These are phyloP conservation scores for Lindgomyces ingoldianus DNA, from an alignment of 495 filamentous ascomycete species.

Conservation along the genomic window DNA sequence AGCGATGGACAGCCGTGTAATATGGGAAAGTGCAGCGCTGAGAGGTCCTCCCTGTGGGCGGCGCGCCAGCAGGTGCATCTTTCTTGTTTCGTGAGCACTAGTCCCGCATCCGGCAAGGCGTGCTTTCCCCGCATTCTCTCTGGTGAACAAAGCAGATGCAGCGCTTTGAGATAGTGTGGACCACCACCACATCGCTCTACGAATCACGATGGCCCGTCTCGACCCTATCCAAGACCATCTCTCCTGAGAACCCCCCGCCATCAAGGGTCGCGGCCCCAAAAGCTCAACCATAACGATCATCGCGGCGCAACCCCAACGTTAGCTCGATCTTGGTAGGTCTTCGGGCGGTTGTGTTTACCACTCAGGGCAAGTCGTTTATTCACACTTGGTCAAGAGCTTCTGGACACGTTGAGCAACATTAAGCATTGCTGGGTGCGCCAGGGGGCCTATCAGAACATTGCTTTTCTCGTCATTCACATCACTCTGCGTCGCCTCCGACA, in stretches of 20 bases:
- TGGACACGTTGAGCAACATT: not conserved
- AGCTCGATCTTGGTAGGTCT: not conserved
- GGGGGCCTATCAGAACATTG: not conserved
- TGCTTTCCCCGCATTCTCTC: slow-evolving; percentile 30
- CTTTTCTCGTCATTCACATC: not conserved
- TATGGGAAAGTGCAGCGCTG: slow-evolving; percentile 18
- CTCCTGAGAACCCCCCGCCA: not conserved
- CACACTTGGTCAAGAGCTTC: not conserved
- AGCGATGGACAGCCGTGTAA: not conserved
- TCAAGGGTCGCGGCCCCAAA: not conserved
- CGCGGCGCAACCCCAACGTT: not conserved
- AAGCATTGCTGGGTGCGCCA: not conserved
- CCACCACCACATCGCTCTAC: not conserved
- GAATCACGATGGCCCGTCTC: not conserved
- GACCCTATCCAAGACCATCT: not conserved
- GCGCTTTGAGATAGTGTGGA: not conserved
- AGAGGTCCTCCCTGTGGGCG: not conserved
- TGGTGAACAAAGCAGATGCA: slow-evolving; percentile 2
- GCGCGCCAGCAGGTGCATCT: not conserved
- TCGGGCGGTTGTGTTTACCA: not conserved
- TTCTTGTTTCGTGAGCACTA: not conserved
- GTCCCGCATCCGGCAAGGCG: slow-evolving; percentile 16
- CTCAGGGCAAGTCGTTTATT: not conserved
- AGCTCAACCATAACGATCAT: slow-evolving; percentile 5
- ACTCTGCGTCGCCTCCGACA: not conserved